These are phyloP conservation scores for Crassisporium funariophilum DNA, from an alignment of 768 basidiomycete genomes.

Conservation along the genomic window DNA sequence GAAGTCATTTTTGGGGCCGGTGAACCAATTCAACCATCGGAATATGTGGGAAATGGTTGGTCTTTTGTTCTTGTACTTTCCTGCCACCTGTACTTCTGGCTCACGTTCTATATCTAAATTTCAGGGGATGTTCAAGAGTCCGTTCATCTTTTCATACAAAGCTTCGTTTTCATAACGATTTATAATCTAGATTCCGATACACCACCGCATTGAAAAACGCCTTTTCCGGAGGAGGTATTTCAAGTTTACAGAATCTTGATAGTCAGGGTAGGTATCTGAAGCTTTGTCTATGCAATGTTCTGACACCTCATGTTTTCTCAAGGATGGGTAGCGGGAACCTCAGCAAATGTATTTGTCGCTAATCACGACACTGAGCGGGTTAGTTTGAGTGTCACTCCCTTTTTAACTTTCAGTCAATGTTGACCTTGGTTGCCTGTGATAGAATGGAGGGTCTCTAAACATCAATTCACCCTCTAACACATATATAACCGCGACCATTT, in stretches of 20 bases:
- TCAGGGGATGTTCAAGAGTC: constrained; percentile 67
- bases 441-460: constrained; percentile 58
- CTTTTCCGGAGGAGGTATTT: constrained; percentile 54
- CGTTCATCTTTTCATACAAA: constrained; percentile 6
- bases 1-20: constrained; percentile 58
- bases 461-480: constrained; percentile 65
- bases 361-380: constrained; percentile 74
- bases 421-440: background rate
- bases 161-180: background rate
- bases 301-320: background rate
- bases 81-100: too few relatives aligned
- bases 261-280: constrained; percentile 38
- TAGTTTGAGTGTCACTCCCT: constrained; percentile 11
- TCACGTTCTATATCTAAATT: constrained; percentile 2
- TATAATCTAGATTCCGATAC: constrained; percentile 55
- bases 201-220: constrained; percentile 52
- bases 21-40: constrained; percentile 54
- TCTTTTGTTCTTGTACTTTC: constrained; percentile 1
- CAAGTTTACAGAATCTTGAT: constrained; percentile 52
- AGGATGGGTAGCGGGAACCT: constrained; percentile 60
- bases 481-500: constrained; percentile 60
- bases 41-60: constrained; percentile 55
- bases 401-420: background rate
- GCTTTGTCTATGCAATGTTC: background rate
- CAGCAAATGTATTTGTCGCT: constrained; percentile 65